Conservation (phyloP, 768 basidiomycete species). For the Collybiopsis confluens region DNA sequence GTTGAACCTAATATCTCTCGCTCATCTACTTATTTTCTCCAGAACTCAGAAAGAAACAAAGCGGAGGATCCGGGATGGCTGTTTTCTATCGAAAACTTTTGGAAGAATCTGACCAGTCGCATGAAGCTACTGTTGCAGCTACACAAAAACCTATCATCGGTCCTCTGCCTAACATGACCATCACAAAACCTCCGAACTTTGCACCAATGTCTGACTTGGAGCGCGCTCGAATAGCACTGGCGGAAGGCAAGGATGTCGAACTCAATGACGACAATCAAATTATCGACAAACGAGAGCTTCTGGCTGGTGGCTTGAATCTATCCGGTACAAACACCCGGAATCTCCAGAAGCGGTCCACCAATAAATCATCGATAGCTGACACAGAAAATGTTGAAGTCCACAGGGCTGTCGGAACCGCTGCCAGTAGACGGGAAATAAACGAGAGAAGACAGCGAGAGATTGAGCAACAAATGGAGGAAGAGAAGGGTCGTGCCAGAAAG, state of each 20-base stretch:
- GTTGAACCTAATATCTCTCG: constrained; percentile 16
- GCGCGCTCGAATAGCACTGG: constrained; percentile 63
- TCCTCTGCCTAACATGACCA: constrained; percentile 68
- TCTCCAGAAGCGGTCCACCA: constrained; percentile 42
- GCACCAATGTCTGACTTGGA: constrained; percentile 66
- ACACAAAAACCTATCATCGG: constrained; percentile 57
- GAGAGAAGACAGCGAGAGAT: constrained; percentile 80
- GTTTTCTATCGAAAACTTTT: constrained; percentile 79
- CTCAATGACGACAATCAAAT: constrained; percentile 97
- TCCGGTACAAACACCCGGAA: constrained; percentile 76
- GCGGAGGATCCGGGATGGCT: constrained; percentile 66
- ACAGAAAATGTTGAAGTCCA: constrained; percentile 43
- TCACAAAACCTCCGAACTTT: constrained; percentile 67
- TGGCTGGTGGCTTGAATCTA: constrained; percentile 90
- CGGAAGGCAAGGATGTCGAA: constrained; percentile 82
- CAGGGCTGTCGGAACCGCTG: constrained; percentile 81
- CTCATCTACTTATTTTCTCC: constrained; percentile 12
- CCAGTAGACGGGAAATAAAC: constrained; percentile 76
- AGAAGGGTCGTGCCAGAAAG: constrained; percentile 52
- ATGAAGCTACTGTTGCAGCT: constrained; percentile 85
- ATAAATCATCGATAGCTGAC: constrained; percentile 18
- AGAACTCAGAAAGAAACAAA: constrained; percentile 62
- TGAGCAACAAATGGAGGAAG: constrained; percentile 72
- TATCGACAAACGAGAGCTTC: constrained; percentile 89
- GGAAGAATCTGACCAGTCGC: constrained; percentile 75